Evolutionary conservation across 2,329 filamentous ascomycete species (phyloP), one percentile per base, ranked within the genome.

Genomic region (Aspergillus costaricaensis): DNA sequence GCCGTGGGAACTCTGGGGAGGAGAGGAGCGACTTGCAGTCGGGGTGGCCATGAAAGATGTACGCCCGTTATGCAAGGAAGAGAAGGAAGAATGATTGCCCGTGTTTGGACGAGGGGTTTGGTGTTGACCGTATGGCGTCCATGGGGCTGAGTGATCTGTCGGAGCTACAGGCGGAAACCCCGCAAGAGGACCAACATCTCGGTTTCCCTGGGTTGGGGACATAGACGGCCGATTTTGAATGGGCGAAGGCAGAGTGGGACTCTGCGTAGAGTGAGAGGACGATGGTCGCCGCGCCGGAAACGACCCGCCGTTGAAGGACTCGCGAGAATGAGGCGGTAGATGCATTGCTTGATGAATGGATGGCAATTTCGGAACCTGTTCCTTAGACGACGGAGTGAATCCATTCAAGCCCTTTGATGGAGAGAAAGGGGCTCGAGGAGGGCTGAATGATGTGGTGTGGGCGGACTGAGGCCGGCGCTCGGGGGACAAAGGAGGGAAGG

Each of bases 181-280:
- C 19, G 77, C 79, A 48, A 81, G 70, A 54, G 76, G 77, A 4
- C 79, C 78, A 49, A 81, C 70, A 68, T 84, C 75, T 72, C 80
- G 70, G 70, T 84, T 74, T 58, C 82, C 74, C 73, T 83, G 69
- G 58, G 82, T 79, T 21, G 80, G 80, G 19, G 80, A 81, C 74
- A 81, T 80, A 1, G 79, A 77, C 1, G 79, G 78, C 14, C 75
- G 76, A 58, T 80, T 80, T 50, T 80, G 74, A 19, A 80, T 74
- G 17, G 79, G 77, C 7, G 78, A 80, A 14, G 72, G 68, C 36
- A 72, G 67, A 23, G 50, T 65, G 36, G 68, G 72, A 51, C 70
- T 73, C 47, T 74, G 71, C 6, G 67, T 63, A 23, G 77, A 77
- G 57, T 80, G 76, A 44, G 77, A 77, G 4, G 79, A 79, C 17